Evolutionary conservation across 202 grass and related monocot genomes (phyloP), one percentile per base, ranked within the genome.

Genomic region (Saccharum hybrid): DNA sequence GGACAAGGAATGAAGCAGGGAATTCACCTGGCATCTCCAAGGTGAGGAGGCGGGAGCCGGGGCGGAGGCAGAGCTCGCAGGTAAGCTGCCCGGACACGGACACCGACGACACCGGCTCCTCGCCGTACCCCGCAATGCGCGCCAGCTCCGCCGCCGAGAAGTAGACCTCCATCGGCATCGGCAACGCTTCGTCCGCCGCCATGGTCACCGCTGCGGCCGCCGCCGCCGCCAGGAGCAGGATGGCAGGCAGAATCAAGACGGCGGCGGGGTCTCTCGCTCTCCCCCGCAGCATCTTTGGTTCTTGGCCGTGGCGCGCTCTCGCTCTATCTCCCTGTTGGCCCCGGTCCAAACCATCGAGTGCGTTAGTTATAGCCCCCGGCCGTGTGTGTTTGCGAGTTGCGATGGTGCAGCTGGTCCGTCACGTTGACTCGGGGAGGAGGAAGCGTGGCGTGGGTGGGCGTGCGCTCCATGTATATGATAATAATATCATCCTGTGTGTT

Each of bases 81-180:
- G 83, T 39, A 7, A 97, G 59, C 49, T 91, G 79, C 7, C 94
- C 92, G 78, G 85, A 86, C 77, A 97, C 90, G 30, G 87, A 60
- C 45, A 97, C 92, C 5, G 84, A 86, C 14, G 94, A 94, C 2
- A 97, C 81, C 33, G 51, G 83, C 71, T 92, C 92, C 82, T 94
- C 92, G 56, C 90, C 92, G 28, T 97, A 97, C 23, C 94, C 92
- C 0, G 94, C 92, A 38, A 90, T 76, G 81, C 88, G 86, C 7
- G 81, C 72, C 14, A 94, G 81, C 92, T 97, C 92, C 6, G 88
- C 56, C 4, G 34, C 39, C 33, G 92, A 60, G 88, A 94, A 82
- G 74, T 92, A 84, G 38, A 87, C 77, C 79, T 88, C 73, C 71
- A 92, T 81, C 21, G 76, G 79, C 67, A 92, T 74, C 21, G 76